Evolutionary conservation across 176 grass and related monocot genomes (phyloP).

Genomic region (Canna indica): DNA sequence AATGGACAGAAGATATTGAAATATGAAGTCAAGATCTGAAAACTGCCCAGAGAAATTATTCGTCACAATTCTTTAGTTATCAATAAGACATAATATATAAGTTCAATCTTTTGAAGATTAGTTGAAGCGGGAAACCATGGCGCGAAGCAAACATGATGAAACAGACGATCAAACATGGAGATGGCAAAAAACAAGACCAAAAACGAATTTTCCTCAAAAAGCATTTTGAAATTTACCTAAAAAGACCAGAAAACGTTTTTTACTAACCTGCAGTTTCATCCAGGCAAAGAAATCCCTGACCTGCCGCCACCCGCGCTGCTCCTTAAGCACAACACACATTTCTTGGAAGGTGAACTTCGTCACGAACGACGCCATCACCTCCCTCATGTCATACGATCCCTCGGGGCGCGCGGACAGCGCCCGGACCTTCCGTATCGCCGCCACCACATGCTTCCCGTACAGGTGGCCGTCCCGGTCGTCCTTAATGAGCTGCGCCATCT

Average conservation of each 20-base stretch:
- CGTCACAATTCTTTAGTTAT: background rate
- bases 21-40: too few species aligned
- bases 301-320: slow-evolving; percentile 75
- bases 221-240: too few species aligned
- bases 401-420: slow-evolving; percentile 35
- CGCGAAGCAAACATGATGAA: background rate
- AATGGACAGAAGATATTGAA: background rate
- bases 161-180: background rate
- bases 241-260: background rate
- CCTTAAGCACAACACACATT: slow-evolving; percentile 91
- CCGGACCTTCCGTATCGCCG: slow-evolving; percentile 58
- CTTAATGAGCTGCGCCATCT: slow-evolving; percentile 77
- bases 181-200: background rate
- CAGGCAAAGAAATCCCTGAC: slow-evolving; percentile 83
- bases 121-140: too few species aligned
- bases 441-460: slow-evolving; percentile 67
- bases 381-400: slow-evolving; percentile 48
- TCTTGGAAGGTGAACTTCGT: slow-evolving; percentile 82
- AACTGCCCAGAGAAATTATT: background rate
- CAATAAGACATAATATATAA: background rate
- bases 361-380: slow-evolving; percentile 71
- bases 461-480: slow-evolving; percentile 73
- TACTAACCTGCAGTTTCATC: slow-evolving; percentile 81
- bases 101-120: too few species aligned
- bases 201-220: too few species aligned